Evolutionary conservation across 306 rosid species (phyloP).

Genomic region (Comarum palustre): DNA sequence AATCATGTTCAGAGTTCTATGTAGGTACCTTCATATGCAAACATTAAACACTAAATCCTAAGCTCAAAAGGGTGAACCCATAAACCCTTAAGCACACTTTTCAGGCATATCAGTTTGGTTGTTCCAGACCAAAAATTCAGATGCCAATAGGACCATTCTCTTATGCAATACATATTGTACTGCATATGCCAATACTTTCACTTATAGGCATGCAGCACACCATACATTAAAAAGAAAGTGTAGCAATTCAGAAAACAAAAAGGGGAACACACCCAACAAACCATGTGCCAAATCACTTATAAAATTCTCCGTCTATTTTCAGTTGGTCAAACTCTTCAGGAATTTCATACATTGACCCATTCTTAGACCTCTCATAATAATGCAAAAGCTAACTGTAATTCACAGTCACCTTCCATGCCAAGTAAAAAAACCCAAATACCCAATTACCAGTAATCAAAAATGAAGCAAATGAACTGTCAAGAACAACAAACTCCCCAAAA

Average conservation of each 20-base stretch:
- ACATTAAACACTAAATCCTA: background rate
- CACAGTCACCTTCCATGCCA: background rate
- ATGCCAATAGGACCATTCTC: background rate
- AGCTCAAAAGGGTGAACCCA: background rate
- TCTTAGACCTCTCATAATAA: background rate
- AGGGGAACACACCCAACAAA: background rate
- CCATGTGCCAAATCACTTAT: constrained; percentile 3
- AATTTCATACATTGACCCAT: background rate
- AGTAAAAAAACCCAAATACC: background rate
- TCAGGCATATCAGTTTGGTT: background rate
- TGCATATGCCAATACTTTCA: constrained; percentile 1
- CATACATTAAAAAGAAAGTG: background rate
- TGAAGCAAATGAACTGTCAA: background rate
- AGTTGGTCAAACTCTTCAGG: background rate
- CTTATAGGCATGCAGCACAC: background rate
- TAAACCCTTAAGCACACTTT: background rate
- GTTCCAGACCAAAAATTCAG: background rate
- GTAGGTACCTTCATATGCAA: background rate
- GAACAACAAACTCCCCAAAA: background rate
- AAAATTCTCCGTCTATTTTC: background rate
- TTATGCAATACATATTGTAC: background rate
- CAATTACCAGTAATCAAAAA: background rate
- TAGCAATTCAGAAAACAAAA: background rate
- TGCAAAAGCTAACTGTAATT: background rate
- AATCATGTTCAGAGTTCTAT: background rate